Evolutionary conservation across 192 early-diverging fungal species (phyloP), one percentile per base, ranked within the genome.

Genomic region (Phycomyces blakesleeanus): DNA sequence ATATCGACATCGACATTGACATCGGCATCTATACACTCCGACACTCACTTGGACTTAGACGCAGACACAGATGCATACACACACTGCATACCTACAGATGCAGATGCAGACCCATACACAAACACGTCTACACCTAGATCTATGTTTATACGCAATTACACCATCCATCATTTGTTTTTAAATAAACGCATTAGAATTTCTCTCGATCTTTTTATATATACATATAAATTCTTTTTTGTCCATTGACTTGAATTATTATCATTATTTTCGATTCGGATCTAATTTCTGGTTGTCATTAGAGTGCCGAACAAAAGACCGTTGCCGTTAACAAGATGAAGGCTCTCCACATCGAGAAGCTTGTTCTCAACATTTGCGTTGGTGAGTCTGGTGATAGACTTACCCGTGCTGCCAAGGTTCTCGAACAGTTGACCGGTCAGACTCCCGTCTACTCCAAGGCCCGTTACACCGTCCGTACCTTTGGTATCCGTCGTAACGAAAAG

Each of bases 401-500:
- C 66, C 91, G 97, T 89, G 97, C 97, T 71, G 92, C 93, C 80
- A 99, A 99, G 91, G 97, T 99, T 76, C 87, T 99, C 55, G 97
- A 99, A 83, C 95, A 99, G 88, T 87, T 99, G 73, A 97, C 96
- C 67, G 97, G 95, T 66, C 97, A 99, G 83, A 87, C 89, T 64
- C 97, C 97, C 69, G 95, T 99, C 73, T 93, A 94, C 85, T 97
- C 97, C 77, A 98, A 98, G 90, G 97, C 97, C 55, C 95, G 96
- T 72, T 98, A 97, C 87, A 99, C 97, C 52, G 95, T 99, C 82
- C 93, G 97, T 84, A 93, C 94, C 74, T 99, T 99, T 82, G 90
- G 92, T 85, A 99, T 99, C 86, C 92, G 97, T 77, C 93, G 97
- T 95, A 99, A 99, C 89, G 97, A 99, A 84, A 98, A 98, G 90